These are phyloP conservation scores for Malassezia globosa DNA, from an alignment of 1,284 basidiomycete genomes.

Conservation along the genomic window DNA sequence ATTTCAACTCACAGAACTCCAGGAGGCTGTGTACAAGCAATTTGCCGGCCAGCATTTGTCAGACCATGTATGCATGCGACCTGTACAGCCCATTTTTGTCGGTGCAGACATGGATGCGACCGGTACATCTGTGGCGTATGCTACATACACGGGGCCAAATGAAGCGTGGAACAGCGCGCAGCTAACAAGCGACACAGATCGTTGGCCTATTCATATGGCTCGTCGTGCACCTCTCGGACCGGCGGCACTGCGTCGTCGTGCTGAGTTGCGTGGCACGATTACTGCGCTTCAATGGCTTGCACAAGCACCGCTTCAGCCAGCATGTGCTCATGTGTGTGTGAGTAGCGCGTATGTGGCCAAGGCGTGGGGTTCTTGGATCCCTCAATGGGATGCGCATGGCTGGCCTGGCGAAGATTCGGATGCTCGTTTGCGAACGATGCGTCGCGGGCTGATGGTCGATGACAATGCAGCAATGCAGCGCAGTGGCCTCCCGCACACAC, in stretches of 20 bases:
- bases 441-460: too few species aligned
- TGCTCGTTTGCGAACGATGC: neutral
- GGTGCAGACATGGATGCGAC: constrained; percentile 21
- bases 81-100: constrained; percentile 31
- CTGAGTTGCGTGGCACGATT: constrained; percentile 28
- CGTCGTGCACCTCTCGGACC: constrained; percentile 26
- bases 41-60: constrained; percentile 23
- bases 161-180: constrained; percentile 28
- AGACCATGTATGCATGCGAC: constrained; percentile 31
- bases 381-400: constrained; percentile 31
- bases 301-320: constrained; percentile 20
- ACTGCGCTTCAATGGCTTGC: constrained; percentile 25
- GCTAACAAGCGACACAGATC: constrained; percentile 19
- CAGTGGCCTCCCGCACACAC: neutral
- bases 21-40: constrained; percentile 22
- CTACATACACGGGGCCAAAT: constrained; percentile 27
- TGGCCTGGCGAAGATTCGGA: constrained; percentile 28
- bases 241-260: constrained; percentile 24
- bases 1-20: neutral
- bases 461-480: too few species aligned
- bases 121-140: constrained; percentile 21
- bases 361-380: constrained; percentile 40
- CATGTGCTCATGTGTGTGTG: constrained; percentile 36
- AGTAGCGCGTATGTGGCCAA: constrained; percentile 39
- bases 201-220: constrained; percentile 21